These are phyloP conservation scores for Pouteria glomerata DNA, from an alignment of 148 eudicot species.

Conservation along the genomic window DNA sequence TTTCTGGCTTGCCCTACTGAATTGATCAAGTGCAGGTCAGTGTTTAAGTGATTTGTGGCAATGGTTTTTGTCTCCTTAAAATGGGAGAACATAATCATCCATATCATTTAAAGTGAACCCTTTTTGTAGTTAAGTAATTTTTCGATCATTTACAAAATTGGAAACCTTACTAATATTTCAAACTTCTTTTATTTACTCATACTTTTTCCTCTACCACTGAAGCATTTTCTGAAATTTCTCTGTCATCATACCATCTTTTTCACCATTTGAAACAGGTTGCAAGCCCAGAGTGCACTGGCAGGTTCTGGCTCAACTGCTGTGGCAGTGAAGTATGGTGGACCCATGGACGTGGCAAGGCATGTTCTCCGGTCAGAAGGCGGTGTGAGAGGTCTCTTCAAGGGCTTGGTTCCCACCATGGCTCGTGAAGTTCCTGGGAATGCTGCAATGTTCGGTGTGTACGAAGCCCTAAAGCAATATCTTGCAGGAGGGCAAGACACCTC, in stretches of 20 bases:
- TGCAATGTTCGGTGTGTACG: slow-evolving; percentile 86
- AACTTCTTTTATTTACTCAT: too few relatives aligned
- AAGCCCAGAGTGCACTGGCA: slow-evolving; percentile 87
- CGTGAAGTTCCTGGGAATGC: slow-evolving; percentile 98
- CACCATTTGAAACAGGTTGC: slow-evolving; percentile 77
- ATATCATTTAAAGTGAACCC: not conserved
- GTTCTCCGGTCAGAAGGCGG: slow-evolving; percentile 79
- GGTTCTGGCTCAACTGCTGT: slow-evolving; percentile 36
- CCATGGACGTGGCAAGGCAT: slow-evolving; percentile 75
- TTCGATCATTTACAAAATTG: not conserved
- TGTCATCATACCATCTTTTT: too few relatives aligned
- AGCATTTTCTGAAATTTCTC: too few relatives aligned
- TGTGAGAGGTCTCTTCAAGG: slow-evolving; percentile 75
- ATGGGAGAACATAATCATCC: not conserved
- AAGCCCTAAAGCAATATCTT: slow-evolving; percentile 58
- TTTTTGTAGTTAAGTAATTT: not conserved
- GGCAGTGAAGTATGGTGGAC: slow-evolving; percentile 81
- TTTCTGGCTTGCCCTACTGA: slow-evolving; percentile 93
- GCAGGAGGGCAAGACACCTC: slow-evolving; percentile 90
- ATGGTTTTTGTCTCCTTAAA: not conserved
- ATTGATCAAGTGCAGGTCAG: slow-evolving; percentile 86
- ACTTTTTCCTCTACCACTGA: too few relatives aligned
- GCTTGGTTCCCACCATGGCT: slow-evolving; percentile 77
- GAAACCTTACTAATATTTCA: too few relatives aligned
- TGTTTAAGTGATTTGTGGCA: not conserved